Evolutionary conservation across 352 stramenopile species (phyloP).

Genomic region (Stephanocyclus meneghinianus): DNA sequence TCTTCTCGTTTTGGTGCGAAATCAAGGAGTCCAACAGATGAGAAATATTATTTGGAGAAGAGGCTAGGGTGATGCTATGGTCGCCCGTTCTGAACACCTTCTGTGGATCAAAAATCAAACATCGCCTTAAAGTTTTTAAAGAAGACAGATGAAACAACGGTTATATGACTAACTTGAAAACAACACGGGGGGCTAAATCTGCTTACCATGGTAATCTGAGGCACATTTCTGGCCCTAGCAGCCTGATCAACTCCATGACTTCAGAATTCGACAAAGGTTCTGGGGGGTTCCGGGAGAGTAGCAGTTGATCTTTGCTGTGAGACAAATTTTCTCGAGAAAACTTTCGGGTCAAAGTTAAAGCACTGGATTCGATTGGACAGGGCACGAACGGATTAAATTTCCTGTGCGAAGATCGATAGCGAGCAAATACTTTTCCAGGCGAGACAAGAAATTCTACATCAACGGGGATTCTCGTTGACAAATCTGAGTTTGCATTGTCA

Average conservation of each 20-base stretch:
- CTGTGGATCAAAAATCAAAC: constrained; percentile 37
- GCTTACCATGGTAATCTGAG: constrained; percentile 35
- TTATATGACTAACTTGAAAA: too few species aligned
- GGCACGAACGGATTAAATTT: constrained; percentile 49
- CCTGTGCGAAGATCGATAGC: constrained; percentile 26
- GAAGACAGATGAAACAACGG: too few species aligned
- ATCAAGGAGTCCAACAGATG: constrained; percentile 1
- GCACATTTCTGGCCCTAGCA: constrained; percentile 51
- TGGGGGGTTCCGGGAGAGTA: constrained; percentile 10
- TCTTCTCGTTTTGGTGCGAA: constrained; percentile 22
- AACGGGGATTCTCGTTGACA: background rate
- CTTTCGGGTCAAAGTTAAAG: background rate
- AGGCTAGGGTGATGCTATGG: background rate
- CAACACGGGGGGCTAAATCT: too few species aligned
- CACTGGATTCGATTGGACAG: background rate
- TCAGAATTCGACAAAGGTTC: constrained; percentile 30
- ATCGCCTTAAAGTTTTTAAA: background rate
- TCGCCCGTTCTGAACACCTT: constrained; percentile 23
- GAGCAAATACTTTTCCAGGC: constrained; percentile 52
- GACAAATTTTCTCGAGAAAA: background rate
- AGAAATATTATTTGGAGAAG: constrained; percentile 1
- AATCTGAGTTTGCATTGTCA: background rate
- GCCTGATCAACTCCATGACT: constrained; percentile 42
- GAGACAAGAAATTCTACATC: constrained; percentile 59
- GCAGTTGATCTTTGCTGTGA: background rate